Percentiles rank a stretch among this genome's conserved stretches.
phyloP scores from a whole-genome alignment of 1,139 yeast species.

The Petasospora rhodanensis region DNA sequence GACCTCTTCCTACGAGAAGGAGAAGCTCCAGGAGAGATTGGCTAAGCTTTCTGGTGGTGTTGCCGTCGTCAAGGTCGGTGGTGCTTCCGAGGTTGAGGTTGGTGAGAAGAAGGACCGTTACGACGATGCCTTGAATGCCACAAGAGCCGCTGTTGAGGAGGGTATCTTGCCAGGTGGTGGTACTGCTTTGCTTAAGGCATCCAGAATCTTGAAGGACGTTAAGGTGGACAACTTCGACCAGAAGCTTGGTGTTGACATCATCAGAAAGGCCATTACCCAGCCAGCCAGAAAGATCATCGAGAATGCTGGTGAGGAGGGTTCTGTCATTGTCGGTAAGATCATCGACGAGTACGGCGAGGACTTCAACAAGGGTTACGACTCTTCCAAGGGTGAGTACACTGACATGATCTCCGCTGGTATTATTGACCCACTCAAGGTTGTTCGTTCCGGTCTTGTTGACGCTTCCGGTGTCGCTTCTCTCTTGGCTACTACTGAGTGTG shows the following conservation, averaged over 20 bases:
- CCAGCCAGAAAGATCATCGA: constrained; percentile 98
- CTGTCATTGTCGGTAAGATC: constrained; percentile 95
- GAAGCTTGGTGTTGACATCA: constrained; percentile 94
- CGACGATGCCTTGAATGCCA: constrained; percentile 98
- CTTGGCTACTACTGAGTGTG: constrained; percentile 98
- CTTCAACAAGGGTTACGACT: constrained; percentile 91
- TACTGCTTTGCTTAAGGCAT: constrained; percentile 95
- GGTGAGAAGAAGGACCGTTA: constrained; percentile 99
- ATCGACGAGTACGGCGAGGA: constrained; percentile 75
- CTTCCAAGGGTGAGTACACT: constrained; percentile 89
- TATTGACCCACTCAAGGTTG: constrained; percentile 99
- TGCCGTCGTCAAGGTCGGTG: constrained; percentile 98
- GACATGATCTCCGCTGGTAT: constrained; percentile 98
- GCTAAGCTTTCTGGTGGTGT: constrained; percentile 99
- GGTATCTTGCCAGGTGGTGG: constrained; percentile 99
- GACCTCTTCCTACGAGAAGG: constrained; percentile 94
- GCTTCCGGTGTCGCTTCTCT: constrained; percentile 98
- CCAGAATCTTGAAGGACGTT: constrained; percentile 72
- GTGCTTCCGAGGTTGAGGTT: constrained; percentile 96
- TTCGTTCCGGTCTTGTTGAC: constrained; percentile 92
- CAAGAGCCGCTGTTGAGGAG: constrained; percentile 99
- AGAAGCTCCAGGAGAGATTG: constrained; percentile 96
- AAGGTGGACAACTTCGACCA: constrained; percentile 94
- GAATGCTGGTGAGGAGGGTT: constrained; percentile 98
- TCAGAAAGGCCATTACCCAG: constrained; percentile 90